These are phyloP conservation scores for Durotheca rogersii DNA, from an alignment of 495 filamentous ascomycete genomes.

Conservation along the genomic window DNA sequence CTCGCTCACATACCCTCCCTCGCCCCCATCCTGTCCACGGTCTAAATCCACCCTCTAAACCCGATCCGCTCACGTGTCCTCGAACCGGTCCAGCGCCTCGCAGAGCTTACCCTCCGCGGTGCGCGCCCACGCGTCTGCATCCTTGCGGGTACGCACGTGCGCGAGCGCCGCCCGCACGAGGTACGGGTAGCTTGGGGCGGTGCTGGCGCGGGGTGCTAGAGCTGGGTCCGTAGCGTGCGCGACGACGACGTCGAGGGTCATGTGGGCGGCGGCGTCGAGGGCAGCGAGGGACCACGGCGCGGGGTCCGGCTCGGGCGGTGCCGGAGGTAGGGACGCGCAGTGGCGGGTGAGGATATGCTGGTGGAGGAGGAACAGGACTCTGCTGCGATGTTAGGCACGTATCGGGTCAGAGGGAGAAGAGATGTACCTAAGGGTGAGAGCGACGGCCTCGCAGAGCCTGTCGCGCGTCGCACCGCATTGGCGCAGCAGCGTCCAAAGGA, in stretches of 20 bases:
- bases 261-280: conserved; percentile 26
- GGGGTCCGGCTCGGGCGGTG: conserved; percentile 1
- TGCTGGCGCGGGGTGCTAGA: conserved; percentile 8
- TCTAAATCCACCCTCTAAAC: too few relatives aligned
- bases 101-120: background rate
- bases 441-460: conserved; percentile 33
- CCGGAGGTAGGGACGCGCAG: conserved; percentile 4
- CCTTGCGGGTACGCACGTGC: background rate
- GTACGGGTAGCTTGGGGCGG: conserved; percentile 31
- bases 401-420: too few relatives aligned
- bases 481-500: conserved; percentile 32
- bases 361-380: conserved; percentile 27
- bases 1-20: too few relatives aligned
- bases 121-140: background rate
- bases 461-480: conserved; percentile 25
- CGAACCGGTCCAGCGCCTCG: background rate
- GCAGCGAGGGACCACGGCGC: conserved; percentile 10
- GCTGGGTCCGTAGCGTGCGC: conserved; percentile 1
- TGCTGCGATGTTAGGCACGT: background rate
- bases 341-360: conserved; percentile 16
- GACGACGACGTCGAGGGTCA: conserved; percentile 28
- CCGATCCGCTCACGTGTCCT: too few relatives aligned
- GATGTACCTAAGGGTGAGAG: conserved; percentile 35
- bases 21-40: too few relatives aligned
- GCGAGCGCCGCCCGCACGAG: conserved; percentile 20